These are phyloP conservation scores for Delonix regia DNA, from an alignment of 306 rosid genomes.

Conservation along the genomic window DNA sequence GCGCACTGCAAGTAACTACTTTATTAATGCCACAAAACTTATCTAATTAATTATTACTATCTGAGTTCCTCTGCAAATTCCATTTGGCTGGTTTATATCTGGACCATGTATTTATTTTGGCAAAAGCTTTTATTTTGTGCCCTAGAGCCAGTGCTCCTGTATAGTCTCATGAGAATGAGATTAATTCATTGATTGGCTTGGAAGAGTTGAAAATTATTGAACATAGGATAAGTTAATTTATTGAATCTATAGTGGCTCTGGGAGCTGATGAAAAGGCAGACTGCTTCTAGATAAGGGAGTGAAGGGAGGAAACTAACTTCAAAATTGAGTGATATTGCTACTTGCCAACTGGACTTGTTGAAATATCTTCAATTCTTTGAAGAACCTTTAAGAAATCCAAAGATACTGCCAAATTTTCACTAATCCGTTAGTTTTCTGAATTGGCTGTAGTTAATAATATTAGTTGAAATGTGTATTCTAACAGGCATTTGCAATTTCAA, in stretches of 20 bases:
- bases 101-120: neutral
- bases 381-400: neutral
- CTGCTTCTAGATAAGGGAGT: neutral
- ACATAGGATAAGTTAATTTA: neutral
- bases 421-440: neutral
- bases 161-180: neutral
- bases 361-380: neutral
- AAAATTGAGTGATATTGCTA: neutral
- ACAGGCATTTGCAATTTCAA: slow-evolving; percentile 24
- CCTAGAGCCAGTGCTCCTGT: neutral
- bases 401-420: neutral
- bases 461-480: slow-evolving; percentile 21
- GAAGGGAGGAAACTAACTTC: neutral
- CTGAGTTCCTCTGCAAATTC: neutral
- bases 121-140: neutral
- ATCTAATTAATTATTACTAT: neutral
- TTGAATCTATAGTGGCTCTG: neutral
- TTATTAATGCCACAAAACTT: neutral
- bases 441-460: slow-evolving; percentile 16
- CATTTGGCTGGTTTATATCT: neutral
- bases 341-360: neutral
- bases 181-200: neutral
- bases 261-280: neutral
- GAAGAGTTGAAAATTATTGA: neutral
- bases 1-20: neutral